Percentiles rank a stretch among this genome's conserved stretches.
These are phyloP conservation scores for Aulographum hederae DNA, from an alignment of 2,329 filamentous ascomycete genomes.

Conservation along the genomic window DNA sequence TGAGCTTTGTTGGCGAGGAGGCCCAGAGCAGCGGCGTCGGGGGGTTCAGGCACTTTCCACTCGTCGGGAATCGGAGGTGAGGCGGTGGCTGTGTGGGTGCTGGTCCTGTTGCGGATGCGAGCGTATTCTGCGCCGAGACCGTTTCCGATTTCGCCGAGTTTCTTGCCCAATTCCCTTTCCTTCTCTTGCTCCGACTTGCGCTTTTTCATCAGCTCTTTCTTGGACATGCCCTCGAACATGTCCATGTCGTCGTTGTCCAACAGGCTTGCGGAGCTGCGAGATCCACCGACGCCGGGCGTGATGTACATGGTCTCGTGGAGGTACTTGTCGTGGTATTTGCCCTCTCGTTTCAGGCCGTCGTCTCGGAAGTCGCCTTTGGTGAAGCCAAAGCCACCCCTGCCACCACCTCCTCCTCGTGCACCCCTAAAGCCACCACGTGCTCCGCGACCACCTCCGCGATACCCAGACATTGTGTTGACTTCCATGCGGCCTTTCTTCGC, in stretches of 20 bases:
- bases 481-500: slow-evolving; percentile 53
- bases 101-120: slow-evolving; percentile 14
- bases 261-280: slow-evolving; percentile 37
- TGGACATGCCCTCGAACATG: slow-evolving; percentile 34
- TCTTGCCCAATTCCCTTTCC: slow-evolving; percentile 53
- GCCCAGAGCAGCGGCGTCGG: slow-evolving; percentile 19
- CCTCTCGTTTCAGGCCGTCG: slow-evolving; percentile 18
- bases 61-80: slow-evolving; percentile 5
- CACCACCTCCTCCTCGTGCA: slow-evolving; percentile 11
- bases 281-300: slow-evolving; percentile 13
- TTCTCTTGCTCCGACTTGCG: slow-evolving; percentile 48
- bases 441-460: slow-evolving; percentile 10
- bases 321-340: slow-evolving; percentile 41
- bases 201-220: slow-evolving; percentile 47
- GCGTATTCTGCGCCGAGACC: slow-evolving; percentile 58
- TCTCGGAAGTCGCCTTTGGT: slow-evolving; percentile 7
- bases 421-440: slow-evolving; percentile 10
- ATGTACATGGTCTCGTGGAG: slow-evolving; percentile 27
- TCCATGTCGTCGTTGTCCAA: slow-evolving; percentile 47
- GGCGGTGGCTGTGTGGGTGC: slow-evolving; percentile 8
- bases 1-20: slow-evolving; percentile 24
- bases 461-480: slow-evolving; percentile 50
- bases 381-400: slow-evolving; percentile 7
- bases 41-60: too few relatives aligned
- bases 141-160: slow-evolving; percentile 34